Base-by-base conservation (phyloP, 2,329 filamentous ascomycete species). In the Colletotrichum ledebouriae region DNA sequence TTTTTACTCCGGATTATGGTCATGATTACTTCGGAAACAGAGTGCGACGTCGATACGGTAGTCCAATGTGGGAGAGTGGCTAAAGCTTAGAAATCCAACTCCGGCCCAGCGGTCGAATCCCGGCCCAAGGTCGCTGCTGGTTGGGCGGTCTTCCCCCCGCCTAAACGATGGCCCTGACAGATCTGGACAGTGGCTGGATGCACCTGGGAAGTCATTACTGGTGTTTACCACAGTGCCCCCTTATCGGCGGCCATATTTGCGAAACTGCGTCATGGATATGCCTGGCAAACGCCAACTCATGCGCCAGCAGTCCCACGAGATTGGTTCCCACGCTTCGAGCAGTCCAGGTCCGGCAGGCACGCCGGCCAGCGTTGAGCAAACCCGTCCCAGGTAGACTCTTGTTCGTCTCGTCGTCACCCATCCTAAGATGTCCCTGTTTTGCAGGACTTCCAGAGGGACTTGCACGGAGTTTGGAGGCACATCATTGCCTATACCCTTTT, bases 291-390 rank as follows among this genome's bases (percentile, higher is more conserved):
- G 22, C 22, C 22, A 22, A 22, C 22, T 22, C 22, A 22, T 22
- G 22, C 22, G 22, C 22, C 22, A 4, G 4, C 22, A 3, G 47
- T 68, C 47, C 65, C 65, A 68, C 61, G 55, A 59, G 65, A 68
- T 68, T 68, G 65, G 65, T 65, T 59, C 65, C 46, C 34, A 47
- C 22, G 25, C 50, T 34, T 42, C 34, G 33, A 25, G 17, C 10
- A 52, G 15, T 42, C 59, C 59, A 63, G 60, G 64, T 33, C 59
- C 64, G 64, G 44, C 64, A 63, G 52, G 64, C 64, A 67, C 64
- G 56, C 55, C 44, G 64, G 52, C 39, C 50, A 41, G 22, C 25
- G 49, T 12, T 50, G 22, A 6, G 22, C 34, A 29, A 49, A 34
- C 58, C 0, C 22, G 11, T 52, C 7, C 22, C 49, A 67, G 63